Evolutionary conservation across 345 rosid genomes (phyloP).

Genomic region (Ceriops decandra): DNA sequence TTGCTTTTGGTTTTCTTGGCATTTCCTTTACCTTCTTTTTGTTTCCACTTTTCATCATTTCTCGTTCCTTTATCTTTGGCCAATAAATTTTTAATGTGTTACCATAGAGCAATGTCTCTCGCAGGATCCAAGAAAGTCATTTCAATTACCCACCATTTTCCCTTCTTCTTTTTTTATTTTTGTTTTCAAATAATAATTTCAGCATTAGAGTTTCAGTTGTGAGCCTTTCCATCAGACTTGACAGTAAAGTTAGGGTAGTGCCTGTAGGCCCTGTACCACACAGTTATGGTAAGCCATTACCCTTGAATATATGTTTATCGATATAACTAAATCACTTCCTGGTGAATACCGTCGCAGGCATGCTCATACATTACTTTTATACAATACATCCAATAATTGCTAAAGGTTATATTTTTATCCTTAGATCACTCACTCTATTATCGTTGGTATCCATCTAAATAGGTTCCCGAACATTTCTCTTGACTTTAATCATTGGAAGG

Average conservation of each 20-base stretch:
- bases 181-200: neutral
- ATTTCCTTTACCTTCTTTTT: conserved; percentile 36
- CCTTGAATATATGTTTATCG: no score
- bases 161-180: neutral
- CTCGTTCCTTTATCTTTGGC: conserved; percentile 41
- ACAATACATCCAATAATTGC: no score
- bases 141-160: conserved; percentile 33
- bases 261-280: no score
- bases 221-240: neutral
- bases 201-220: conserved; percentile 7
- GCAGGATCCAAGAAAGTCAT: conserved; percentile 76
- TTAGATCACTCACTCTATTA: no score
- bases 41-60: conserved; percentile 52
- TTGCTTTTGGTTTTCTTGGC: conserved; percentile 30
- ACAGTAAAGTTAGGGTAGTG: no score
- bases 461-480: conserved; percentile 6
- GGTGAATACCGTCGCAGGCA: no score
- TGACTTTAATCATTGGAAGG: neutral
- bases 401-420: no score
- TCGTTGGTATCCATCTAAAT: no score
- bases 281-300: no score
- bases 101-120: conserved; percentile 30
- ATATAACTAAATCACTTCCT: no score
- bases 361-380: no score
- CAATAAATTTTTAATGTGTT: conserved; percentile 17